phyloP scores from a whole-genome alignment of 495 filamentous ascomycete species.

The Podospora bellae-mahoneyi region DNA sequence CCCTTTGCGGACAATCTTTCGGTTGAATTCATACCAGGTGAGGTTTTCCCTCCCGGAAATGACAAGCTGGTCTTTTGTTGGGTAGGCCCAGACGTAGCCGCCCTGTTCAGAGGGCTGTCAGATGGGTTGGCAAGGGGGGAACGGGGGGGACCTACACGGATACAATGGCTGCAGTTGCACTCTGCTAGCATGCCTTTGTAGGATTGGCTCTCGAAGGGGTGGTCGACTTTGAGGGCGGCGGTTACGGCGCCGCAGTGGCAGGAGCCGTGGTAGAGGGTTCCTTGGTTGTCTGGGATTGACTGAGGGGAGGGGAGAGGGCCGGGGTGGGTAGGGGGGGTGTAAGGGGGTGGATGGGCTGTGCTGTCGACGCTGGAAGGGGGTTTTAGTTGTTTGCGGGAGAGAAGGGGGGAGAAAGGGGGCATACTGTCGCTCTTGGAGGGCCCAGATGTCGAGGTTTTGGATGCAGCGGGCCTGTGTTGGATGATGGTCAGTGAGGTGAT shows the following conservation, averaged over 20 bases:
- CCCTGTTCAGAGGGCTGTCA: slow-evolving; percentile 15
- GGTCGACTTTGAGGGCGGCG: slow-evolving; percentile 38
- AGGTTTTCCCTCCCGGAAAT: slow-evolving; percentile 38
- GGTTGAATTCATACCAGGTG: slow-evolving; percentile 33
- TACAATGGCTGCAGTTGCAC: slow-evolving; percentile 48
- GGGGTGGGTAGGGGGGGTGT: slow-evolving; percentile 34
- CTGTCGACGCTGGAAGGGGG: slow-evolving; percentile 36
- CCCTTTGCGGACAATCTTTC: slow-evolving; percentile 27
- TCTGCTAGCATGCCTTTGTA: slow-evolving; percentile 28
- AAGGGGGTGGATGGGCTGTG: slow-evolving; percentile 24
- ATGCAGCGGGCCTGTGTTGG: slow-evolving; percentile 23
- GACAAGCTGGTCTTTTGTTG: slow-evolving; percentile 27
- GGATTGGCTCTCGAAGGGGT: slow-evolving; percentile 30
- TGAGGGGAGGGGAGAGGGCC: slow-evolving; percentile 38
- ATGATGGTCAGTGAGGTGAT: neutral
- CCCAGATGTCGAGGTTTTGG: slow-evolving; percentile 40
- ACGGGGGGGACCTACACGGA: slow-evolving; percentile 31
- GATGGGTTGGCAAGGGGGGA: neutral
- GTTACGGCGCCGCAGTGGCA: slow-evolving; percentile 53
- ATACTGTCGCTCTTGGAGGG: slow-evolving; percentile 31
- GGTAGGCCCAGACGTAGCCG: slow-evolving; percentile 39
- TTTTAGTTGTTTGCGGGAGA: neutral
- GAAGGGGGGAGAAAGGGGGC: slow-evolving; percentile 6
- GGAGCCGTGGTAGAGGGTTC: slow-evolving; percentile 44
- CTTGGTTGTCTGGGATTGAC: slow-evolving; percentile 31